Evolutionary conservation across 163 green algal genomes (phyloP).

Genomic region (Prototheca cutis): DNA sequence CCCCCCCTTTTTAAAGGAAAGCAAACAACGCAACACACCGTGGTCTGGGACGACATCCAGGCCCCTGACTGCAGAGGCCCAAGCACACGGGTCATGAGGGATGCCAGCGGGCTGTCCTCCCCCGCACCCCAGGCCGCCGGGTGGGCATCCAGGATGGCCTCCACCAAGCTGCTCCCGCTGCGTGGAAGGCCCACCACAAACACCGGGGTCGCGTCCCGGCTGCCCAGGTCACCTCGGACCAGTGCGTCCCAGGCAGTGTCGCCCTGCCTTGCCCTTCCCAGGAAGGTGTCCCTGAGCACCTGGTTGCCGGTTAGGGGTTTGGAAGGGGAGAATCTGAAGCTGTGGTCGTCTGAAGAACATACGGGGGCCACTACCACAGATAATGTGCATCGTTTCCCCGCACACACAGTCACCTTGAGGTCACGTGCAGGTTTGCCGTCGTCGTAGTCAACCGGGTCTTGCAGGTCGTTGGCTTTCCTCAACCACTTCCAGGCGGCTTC

Average conservation of each 20-base stretch:
- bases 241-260: background rate
- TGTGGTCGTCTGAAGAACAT: background rate
- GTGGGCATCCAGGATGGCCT: constrained; percentile 58
- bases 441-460: background rate
- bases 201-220: constrained; percentile 27
- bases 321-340: background rate
- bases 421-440: background rate
- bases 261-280: background rate
- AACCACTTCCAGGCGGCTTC: constrained; percentile 26
- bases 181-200: constrained; percentile 70
- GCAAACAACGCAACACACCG: background rate
- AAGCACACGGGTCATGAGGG: constrained; percentile 36
- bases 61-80: constrained; percentile 3
- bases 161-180: constrained; percentile 64
- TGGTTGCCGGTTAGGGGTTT: no score
- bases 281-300: constrained; percentile 1
- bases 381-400: background rate
- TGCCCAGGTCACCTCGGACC: constrained; percentile 11
- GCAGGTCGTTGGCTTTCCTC: constrained; percentile 30
- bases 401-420: constrained; percentile 6
- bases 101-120: constrained; percentile 62
- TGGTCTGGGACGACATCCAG: background rate
- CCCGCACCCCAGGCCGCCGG: constrained; percentile 37
- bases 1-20: no score
- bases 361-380: background rate